Base-by-base conservation (phyloP, 257 asterid genomes). In the Paulownia fortunei region DNA sequence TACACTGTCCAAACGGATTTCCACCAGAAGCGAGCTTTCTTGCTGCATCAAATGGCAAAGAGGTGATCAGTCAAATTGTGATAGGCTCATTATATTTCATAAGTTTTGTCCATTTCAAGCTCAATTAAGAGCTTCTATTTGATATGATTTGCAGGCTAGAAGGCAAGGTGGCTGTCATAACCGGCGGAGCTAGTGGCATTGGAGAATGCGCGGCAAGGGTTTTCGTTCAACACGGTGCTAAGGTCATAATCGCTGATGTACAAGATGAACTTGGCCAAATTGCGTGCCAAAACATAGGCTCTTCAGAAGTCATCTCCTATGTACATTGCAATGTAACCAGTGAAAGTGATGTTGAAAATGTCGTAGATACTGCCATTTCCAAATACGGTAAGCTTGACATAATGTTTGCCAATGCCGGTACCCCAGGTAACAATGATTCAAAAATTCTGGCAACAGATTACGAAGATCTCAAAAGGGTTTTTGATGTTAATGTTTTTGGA, bases 171-270 rank as follows among this genome's bases (percentile, higher is more conserved):
- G 83, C 83, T 0, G 32, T 84, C 0, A 54, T 82, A 13, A 84
- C 87, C 3, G 91, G 87, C 6, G 88, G 86, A 8, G 91, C 88
- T 3, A 80, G 84, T 18, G 85, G 88, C 19, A 82, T 80, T 2
- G 84, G 90, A 2, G 84, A 80, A 30, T 61, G 64, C 13, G 55
- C 83, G 3, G 81, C 80, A 2, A 80, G 72, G 51, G 72, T 80
- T 0, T 88, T 83, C 30, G 56, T 46, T 7, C 42, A 52, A 5
- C 77, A 85, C 19, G 87, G 89, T 0, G 89, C 92, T 1, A 88
- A 85, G 63, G 92, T 85, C 13, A 42, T 85, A 6, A 66, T 87
- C 24, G 88, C 86, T 18, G 89, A 85, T 26, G 23, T 87, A 23
- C 83, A 81, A 71, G 88, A 83, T 13, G 82, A 75, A 5, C 79